phyloP scores from a whole-genome alignment of 163 green algal species.

The Scenedesmus sp. region DNA sequence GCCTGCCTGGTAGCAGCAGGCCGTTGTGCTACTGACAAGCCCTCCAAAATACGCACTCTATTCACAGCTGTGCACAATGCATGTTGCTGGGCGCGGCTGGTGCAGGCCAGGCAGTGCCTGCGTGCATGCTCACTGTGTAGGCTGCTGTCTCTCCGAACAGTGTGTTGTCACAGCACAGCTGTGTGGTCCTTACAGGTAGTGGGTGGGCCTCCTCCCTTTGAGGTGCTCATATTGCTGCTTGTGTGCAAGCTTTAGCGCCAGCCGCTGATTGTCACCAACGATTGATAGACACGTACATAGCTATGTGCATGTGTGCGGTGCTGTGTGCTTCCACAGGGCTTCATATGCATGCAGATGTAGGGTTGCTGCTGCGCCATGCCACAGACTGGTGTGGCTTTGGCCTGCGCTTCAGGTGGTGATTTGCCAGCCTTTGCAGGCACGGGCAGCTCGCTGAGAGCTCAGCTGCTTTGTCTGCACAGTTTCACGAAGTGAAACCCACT shows the following conservation, averaged over 20 bases:
- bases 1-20: neutral
- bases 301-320: too few relatives aligned
- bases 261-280: too few relatives aligned
- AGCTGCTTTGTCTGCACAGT: too few relatives aligned
- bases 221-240: neutral
- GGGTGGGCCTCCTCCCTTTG: neutral
- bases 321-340: too few relatives aligned
- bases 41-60: neutral
- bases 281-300: too few relatives aligned
- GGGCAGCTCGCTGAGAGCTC: too few relatives aligned
- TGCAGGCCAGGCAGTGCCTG: neutral
- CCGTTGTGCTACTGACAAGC: neutral
- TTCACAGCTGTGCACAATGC: neutral
- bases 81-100: neutral
- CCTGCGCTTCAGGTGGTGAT: too few relatives aligned
- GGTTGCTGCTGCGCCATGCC: too few relatives aligned
- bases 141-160: neutral
- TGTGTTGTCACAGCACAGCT: neutral
- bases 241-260: neutral
- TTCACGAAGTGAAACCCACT: too few relatives aligned
- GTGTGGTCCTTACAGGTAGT: neutral
- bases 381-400: too few relatives aligned
- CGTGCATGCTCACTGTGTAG: neutral
- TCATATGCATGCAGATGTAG: too few relatives aligned
- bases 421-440: too few relatives aligned